phyloP scores from a whole-genome alignment of 441 rosid genomes.

The Metrosideros polymorpha region DNA sequence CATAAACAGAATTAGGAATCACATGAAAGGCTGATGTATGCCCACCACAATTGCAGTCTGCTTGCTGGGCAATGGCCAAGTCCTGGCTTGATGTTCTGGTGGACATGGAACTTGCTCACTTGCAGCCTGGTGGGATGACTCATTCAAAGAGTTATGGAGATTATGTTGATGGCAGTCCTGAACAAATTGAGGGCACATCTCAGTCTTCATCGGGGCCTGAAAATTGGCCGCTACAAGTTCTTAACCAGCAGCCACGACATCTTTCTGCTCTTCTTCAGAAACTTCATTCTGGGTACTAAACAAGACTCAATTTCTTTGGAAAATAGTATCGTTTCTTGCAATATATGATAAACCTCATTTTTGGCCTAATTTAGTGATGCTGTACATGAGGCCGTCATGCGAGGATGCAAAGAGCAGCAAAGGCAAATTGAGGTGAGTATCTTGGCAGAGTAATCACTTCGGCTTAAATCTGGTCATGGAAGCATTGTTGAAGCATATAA shows the following conservation, averaged over 20 bases:
- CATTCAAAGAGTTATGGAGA: slow-evolving; percentile 57
- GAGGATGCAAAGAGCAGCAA: slow-evolving; percentile 95
- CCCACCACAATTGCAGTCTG: slow-evolving; percentile 55
- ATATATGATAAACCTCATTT: slow-evolving; percentile 2
- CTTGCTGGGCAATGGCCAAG: slow-evolving; percentile 99
- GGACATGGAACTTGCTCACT: slow-evolving; percentile 72
- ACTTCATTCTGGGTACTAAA: slow-evolving; percentile 80
- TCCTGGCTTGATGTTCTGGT: slow-evolving; percentile 99
- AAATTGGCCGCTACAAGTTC: slow-evolving; percentile 87
- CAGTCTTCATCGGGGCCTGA: slow-evolving; percentile 56
- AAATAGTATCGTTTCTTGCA: background rate
- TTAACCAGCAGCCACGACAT: slow-evolving; percentile 88
- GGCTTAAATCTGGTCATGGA: background rate
- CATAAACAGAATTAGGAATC: background rate
- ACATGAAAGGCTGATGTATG: background rate
- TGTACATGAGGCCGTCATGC: slow-evolving; percentile 79
- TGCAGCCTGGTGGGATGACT: slow-evolving; percentile 60
- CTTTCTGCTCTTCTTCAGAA: slow-evolving; percentile 92
- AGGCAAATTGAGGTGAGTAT: slow-evolving; percentile 82
- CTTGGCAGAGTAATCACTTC: background rate
- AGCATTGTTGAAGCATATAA: background rate
- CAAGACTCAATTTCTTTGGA: background rate
- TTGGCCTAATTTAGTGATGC: slow-evolving; percentile 48
- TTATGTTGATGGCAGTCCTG: slow-evolving; percentile 53
- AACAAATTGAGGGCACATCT: slow-evolving; percentile 29